Evolutionary conservation across 2,329 filamentous ascomycete genomes (phyloP).

Genomic region (Sclerotinia minor): DNA sequence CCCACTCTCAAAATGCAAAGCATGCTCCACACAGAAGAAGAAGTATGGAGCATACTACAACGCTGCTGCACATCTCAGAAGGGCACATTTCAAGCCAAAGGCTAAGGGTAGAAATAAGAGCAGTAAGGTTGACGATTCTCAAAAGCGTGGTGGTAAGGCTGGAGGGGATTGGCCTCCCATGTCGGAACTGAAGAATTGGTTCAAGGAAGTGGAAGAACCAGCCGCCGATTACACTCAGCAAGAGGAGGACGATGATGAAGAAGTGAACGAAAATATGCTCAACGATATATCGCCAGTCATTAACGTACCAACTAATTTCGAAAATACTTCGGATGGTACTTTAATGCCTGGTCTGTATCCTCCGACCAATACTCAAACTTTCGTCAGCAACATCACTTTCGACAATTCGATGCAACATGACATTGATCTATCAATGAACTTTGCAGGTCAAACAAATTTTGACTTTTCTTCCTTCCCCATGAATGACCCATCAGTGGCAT

Average conservation of each 20-base stretch:
- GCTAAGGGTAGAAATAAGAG: slow-evolving; percentile 47
- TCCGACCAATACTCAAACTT: slow-evolving; percentile 25
- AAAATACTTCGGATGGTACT: slow-evolving; percentile 22
- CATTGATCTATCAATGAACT: slow-evolving; percentile 36
- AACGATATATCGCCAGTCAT: slow-evolving; percentile 28
- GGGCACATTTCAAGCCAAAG: slow-evolving; percentile 80
- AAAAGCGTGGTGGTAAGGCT: slow-evolving; percentile 56
- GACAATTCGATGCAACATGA: slow-evolving; percentile 30
- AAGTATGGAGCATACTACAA: slow-evolving; percentile 93
- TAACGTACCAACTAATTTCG: slow-evolving; percentile 35
- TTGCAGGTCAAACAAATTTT: slow-evolving; percentile 33
- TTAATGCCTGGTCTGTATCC: slow-evolving; percentile 28
- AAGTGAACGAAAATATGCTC: slow-evolving; percentile 41
- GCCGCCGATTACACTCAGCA: slow-evolving; percentile 39
- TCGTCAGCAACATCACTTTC: slow-evolving; percentile 29
- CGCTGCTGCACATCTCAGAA: slow-evolving; percentile 83
- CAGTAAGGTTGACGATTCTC: slow-evolving; percentile 41
- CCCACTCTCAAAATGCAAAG: slow-evolving; percentile 65
- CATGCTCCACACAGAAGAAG: slow-evolving; percentile 78
- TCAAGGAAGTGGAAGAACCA: slow-evolving; percentile 51
- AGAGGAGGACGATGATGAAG: slow-evolving; percentile 44
- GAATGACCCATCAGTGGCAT: slow-evolving; percentile 32
- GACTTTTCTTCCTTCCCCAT: slow-evolving; percentile 26
- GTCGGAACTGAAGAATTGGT: slow-evolving; percentile 60
- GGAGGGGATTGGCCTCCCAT: slow-evolving; percentile 58